Evolutionary conservation across 192 early-diverging fungal species (phyloP).

Genomic region (Endogone sp.): DNA sequence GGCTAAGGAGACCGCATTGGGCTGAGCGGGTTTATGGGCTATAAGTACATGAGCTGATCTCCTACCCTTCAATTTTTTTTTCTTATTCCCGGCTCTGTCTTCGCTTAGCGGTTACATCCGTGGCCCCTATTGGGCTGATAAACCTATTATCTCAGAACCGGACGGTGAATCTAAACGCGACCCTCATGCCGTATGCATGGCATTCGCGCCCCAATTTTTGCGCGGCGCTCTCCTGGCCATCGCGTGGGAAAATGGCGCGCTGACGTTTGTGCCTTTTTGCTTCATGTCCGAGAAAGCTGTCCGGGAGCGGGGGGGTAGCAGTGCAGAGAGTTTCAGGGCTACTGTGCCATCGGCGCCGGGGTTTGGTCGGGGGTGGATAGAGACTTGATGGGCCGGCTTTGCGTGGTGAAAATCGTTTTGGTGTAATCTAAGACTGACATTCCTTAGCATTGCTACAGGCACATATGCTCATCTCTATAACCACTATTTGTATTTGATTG

Average conservation of each 20-base stretch:
- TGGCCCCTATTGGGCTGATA: conserved; percentile 17
- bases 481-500: no score
- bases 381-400: neutral
- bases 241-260: conserved; percentile 16
- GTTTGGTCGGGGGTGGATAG: neutral
- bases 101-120: conserved; percentile 40
- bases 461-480: no score
- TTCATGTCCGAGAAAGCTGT: neutral
- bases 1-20: neutral
- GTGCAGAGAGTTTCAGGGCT: neutral
- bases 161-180: neutral
- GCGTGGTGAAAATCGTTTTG: neutral
- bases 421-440: no score
- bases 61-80: neutral
- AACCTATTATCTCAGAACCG: no score
- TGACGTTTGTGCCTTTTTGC: conserved; percentile 18
- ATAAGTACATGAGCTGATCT: neutral
- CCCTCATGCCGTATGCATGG: conserved; percentile 5
- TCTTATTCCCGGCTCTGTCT: neutral
- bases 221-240: conserved; percentile 21
- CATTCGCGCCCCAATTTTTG: conserved; percentile 10
- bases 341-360: neutral
- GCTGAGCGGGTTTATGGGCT: no score
- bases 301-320: neutral
- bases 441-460: no score